Evolutionary conservation across 148 eudicot species (phyloP), one percentile per base, ranked within the genome.

Genomic region (Rhododendron griersonianum): DNA sequence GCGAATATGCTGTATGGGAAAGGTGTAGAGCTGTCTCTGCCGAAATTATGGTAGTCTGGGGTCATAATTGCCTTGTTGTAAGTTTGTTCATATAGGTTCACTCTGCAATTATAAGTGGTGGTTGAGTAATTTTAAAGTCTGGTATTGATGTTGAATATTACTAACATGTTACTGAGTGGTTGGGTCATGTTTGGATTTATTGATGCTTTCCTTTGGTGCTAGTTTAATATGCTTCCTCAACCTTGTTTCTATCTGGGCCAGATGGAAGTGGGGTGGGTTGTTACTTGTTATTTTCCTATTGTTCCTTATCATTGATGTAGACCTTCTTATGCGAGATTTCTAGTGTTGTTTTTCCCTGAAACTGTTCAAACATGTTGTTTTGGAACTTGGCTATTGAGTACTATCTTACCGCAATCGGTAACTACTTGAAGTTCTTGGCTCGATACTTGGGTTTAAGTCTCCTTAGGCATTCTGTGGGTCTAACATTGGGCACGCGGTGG

Each of bases 261-360:
- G 7, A 37, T 81, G 87, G 82, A 61, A 84, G 83, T 86, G 83
- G 90, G 85, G 76, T 57, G 84, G 81, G 81, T 73, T 83, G 16
- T 13, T 39, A 45, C 35, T 86, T 65, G 81, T 57, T 57, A 50
- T 81, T 88, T 85, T 84, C 85, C 81, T 81, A 11, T 41, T 81
- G 13, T 51, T 74, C 8, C 48, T 83, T 25, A 25, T 14, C 41
- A 71, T 71, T 71, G 79, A 84, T 76, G 50, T 78, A 78, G 19
- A 78, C 81, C 37, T 45, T n/a, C 57, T 13, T 5, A 25, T 47
- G 18, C 10, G 51, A 13, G 3, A 23, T 47, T n/a, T 41, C 19
- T 45, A 0, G 0, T 44, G 50, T 47, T 78, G 11, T 13, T 25
- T 47, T 45, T 45, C 2, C 57, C 19, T 19, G 4, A n/a, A 59